A percentile compares a stretch with the other conserved stretches of the same genome.
phyloP scores from a whole-genome alignment of 352 stramenopile species.

The Phytophthora ramorum region DNA sequence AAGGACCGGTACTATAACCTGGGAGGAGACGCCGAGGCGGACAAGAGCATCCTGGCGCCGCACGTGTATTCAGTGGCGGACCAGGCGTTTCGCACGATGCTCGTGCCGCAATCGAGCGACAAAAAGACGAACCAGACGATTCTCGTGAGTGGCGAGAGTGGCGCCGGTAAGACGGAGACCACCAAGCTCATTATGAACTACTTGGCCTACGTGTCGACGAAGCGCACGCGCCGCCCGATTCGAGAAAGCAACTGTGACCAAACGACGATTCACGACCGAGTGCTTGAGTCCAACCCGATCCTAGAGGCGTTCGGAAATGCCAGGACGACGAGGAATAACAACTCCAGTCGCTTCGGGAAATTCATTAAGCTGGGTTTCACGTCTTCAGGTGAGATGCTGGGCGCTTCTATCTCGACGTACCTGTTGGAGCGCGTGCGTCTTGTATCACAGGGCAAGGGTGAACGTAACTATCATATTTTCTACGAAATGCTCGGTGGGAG shows the following conservation, averaged over 20 bases:
- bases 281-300: conserved; percentile 96
- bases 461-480: conserved; percentile 99
- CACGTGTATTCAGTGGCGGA: conserved; percentile 90
- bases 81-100: conserved; percentile 89
- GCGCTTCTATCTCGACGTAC: conserved; percentile 91
- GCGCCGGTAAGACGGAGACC: conserved; percentile 96
- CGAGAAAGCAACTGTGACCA: conserved; percentile 38
- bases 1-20: conserved; percentile 78
- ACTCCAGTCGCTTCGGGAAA: conserved; percentile 96
- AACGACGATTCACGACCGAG: conserved; percentile 81
- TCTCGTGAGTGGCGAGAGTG: conserved; percentile 95
- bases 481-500: conserved; percentile 95
- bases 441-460: conserved; percentile 92
- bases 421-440: conserved; percentile 96
- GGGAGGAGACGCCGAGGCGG: conserved; percentile 58
- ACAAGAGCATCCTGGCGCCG: conserved; percentile 65
- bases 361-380: conserved; percentile 96
- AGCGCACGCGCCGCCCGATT: conserved; percentile 35
- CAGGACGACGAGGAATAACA: conserved; percentile 96
- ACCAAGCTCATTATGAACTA: conserved; percentile 98
- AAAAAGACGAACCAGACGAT: conserved; percentile 93
- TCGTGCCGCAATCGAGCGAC: conserved; percentile 42
- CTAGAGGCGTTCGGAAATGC: conserved; percentile 97
- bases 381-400: conserved; percentile 75
- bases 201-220: conserved; percentile 87